Evolutionary conservation across 2,329 filamentous ascomycete species (phyloP), one percentile per base, ranked within the genome.

Genomic region (Aspergillus tubingensis): DNA sequence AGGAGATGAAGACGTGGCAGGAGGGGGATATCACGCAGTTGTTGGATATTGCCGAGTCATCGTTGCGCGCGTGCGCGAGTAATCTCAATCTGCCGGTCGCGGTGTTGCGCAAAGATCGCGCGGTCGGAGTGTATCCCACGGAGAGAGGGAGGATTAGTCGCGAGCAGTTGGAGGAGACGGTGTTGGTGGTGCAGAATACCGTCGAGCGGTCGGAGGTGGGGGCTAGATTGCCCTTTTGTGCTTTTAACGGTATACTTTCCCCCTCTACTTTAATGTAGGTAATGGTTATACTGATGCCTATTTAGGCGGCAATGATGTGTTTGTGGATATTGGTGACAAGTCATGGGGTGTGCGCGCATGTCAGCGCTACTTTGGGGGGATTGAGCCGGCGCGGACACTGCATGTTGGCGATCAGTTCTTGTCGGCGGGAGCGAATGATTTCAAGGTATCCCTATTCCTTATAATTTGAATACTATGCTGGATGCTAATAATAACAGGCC

Each of bases 311-410:
- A 94, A 95, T 63, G 95, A 99, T 75, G 92, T 98, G 44, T 99
- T 99, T 77, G 93, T 99, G 57, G 95, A 99, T 75, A 97, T 99
- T 71, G 95, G 95, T 58, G 95, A 99, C 79, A 99, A 99, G 80
- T 92, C 89, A 56, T 96, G 93, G 90, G 95, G 95, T 65, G 95
- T 99, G 2, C 84, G 91, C 36, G 92, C 93, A 3, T 97, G 93
- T 74, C 95, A 99, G 80, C 85, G 88, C 60, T 96, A 92, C 81
- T 96, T 97, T 74, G 90, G 90, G 3, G 86, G 82, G 1, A 86
- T 97, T 67, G 82, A 84, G 53, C 90, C 88, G 3, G 86, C 89
- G 65, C 90, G 90, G 71, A 97, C 93, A 8, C 82, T 99, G 60
- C 95, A 99, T 77, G 91, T 99, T 4, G 95, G 95, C 13, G 87